These are phyloP conservation scores for Orbilia ellipsospora DNA, from an alignment of 2,329 filamentous ascomycete species.

Conservation along the genomic window DNA sequence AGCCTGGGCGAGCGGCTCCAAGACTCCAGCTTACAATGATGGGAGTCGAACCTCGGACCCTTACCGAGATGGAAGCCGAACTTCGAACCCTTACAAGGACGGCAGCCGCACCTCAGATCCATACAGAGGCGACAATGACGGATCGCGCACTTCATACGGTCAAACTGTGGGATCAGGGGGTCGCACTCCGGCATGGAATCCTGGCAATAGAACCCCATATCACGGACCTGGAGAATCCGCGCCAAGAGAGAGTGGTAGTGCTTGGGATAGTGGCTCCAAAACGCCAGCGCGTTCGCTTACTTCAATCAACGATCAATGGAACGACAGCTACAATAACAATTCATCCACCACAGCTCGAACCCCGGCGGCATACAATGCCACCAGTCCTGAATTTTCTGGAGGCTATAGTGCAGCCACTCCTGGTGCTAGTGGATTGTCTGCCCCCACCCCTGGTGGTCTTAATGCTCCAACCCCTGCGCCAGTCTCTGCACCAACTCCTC, in stretches of 20 bases:
- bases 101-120: constrained; percentile 59
- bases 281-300: constrained; percentile 74
- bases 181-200: constrained; percentile 81
- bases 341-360: constrained; percentile 61
- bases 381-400: constrained; percentile 58
- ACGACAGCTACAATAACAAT: constrained; percentile 67
- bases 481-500: constrained; percentile 76
- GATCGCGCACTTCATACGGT: constrained; percentile 81
- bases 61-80: constrained; percentile 59
- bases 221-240: constrained; percentile 63
- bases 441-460: constrained; percentile 75
- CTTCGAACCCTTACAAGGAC: constrained; percentile 59
- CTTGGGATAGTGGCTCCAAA: constrained; percentile 76
- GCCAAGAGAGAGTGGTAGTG: constrained; percentile 68
- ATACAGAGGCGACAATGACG: constrained; percentile 71
- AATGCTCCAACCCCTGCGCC: constrained; percentile 63
- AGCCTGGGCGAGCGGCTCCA: constrained; percentile 76
- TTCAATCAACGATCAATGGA: constrained; percentile 68
- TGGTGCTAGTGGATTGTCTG: constrained; percentile 71
- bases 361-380: constrained; percentile 58
- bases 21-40: constrained; percentile 71
- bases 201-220: constrained; percentile 76
- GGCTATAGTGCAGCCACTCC: constrained; percentile 70
- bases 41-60: constrained; percentile 62
- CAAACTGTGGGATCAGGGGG: constrained; percentile 63